phyloP scores from a whole-genome alignment of 805 yeast genomes.

The Hanseniaspora hatyaiensis region DNA sequence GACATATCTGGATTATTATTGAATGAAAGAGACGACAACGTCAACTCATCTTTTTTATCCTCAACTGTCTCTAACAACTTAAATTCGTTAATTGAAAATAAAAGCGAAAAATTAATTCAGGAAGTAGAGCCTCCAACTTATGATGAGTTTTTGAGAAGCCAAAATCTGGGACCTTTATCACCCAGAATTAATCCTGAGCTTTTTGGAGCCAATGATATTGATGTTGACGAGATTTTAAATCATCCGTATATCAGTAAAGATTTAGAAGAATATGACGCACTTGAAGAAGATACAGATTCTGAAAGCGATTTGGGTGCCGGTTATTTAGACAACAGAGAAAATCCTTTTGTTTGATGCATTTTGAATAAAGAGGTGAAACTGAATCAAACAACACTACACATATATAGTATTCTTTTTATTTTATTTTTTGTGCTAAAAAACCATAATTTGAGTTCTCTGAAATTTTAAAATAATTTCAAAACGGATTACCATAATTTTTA shows the following conservation, averaged over 20 bases:
- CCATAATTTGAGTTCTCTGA: too few relatives aligned
- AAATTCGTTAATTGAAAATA: not conserved
- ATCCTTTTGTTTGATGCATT: constrained; percentile 10
- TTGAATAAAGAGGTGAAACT: too few relatives aligned
- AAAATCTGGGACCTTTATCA: constrained; percentile 9
- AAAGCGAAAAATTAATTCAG: not conserved
- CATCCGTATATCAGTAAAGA: constrained; percentile 10
- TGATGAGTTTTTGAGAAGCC: constrained; percentile 11
- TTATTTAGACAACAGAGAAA: constrained; percentile 7
- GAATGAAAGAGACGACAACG: constrained; percentile 24
- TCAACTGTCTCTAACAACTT: constrained; percentile 16
- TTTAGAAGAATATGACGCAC: constrained; percentile 16
- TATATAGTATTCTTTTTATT: too few relatives aligned
- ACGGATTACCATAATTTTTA: too few relatives aligned
- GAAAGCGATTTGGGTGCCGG: constrained; percentile 13
- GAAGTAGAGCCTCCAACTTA: constrained; percentile 6
- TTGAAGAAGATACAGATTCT: constrained; percentile 14
- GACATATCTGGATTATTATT: constrained; percentile 21
- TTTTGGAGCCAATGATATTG: not conserved
- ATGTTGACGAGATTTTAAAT: not conserved
- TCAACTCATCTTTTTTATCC: constrained; percentile 22
- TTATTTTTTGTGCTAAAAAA: too few relatives aligned
- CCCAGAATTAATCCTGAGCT: constrained; percentile 6
- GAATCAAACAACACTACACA: too few relatives aligned
- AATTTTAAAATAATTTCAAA: too few relatives aligned